Percentiles rank a stretch among this genome's conserved stretches.
Conservation (phyloP, 1,284 basidiomycete genomes). For the Polyporus tsugae region DNA sequence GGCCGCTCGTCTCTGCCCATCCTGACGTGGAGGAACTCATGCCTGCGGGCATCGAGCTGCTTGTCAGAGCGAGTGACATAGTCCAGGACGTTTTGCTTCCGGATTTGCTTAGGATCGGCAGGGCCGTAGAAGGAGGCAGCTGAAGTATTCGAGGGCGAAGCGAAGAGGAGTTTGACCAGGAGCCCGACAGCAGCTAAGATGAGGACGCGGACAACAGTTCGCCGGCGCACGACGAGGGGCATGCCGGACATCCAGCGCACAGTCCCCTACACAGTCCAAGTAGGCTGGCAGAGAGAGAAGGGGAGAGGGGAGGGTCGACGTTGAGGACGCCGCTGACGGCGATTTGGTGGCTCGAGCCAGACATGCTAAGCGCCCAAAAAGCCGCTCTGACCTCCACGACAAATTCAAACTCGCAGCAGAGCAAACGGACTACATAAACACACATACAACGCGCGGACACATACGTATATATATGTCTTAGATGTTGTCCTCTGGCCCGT, state of each 20-base stretch:
- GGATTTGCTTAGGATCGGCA: constrained; percentile 62
- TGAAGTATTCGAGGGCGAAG: constrained; percentile 47
- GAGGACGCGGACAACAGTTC: constrained; percentile 46
- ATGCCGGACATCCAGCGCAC: constrained; percentile 29
- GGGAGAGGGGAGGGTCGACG: background rate
- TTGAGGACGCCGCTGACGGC: background rate
- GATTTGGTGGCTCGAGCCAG: background rate
- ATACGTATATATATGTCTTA: constrained; percentile 38
- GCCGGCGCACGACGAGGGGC: constrained; percentile 46
- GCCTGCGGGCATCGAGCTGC: constrained; percentile 84
- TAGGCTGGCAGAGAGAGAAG: background rate
- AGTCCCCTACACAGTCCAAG: background rate
- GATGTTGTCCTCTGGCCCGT: constrained; percentile 77
- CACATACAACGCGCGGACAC: background rate
- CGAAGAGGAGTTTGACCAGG: constrained; percentile 54
- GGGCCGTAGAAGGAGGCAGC: constrained; percentile 40
- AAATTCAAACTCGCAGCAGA: background rate
- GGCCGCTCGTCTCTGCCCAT: constrained; percentile 84
- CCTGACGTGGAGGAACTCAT: constrained; percentile 87
- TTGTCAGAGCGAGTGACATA: constrained; percentile 85
- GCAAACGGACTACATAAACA: too few species aligned
- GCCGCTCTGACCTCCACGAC: background rate
- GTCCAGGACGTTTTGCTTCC: constrained; percentile 86
- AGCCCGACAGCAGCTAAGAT: constrained; percentile 43
- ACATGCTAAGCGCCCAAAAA: background rate